These are phyloP conservation scores for Pseudogymnoascus sp. DNA, from an alignment of 2,329 filamentous ascomycete genomes.

Conservation along the genomic window DNA sequence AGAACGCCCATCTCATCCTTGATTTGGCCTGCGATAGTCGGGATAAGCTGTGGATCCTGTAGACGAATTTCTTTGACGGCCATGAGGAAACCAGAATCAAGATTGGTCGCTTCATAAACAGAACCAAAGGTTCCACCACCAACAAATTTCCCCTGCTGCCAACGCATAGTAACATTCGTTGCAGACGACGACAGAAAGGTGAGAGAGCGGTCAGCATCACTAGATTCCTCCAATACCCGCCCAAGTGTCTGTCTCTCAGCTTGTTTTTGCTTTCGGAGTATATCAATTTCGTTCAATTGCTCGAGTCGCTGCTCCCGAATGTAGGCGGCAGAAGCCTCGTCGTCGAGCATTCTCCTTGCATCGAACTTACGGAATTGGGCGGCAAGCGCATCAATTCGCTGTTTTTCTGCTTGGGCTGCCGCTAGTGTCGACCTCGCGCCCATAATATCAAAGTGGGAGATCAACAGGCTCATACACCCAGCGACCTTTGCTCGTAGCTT, in stretches of 20 bases:
- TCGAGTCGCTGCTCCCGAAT: conserved; percentile 68
- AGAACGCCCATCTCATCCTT: conserved; percentile 95
- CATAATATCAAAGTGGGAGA: conserved; percentile 99
- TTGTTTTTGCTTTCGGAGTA: conserved; percentile 66
- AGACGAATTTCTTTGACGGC: conserved; percentile 97
- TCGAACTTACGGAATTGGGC: conserved; percentile 71
- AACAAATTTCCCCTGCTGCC: conserved; percentile 98
- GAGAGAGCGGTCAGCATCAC: conserved; percentile 89
- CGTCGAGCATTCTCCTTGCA: conserved; percentile 62
- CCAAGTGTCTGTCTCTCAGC: conserved; percentile 81
- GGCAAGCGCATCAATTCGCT: conserved; percentile 70
- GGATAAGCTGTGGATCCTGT: conserved; percentile 92
- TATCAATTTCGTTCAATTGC: conserved; percentile 68
- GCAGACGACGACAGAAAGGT: conserved; percentile 89
- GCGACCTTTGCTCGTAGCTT: conserved; percentile 79
- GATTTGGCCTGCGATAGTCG: conserved; percentile 87
- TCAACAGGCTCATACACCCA: conserved; percentile 93
- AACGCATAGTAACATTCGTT: conserved; percentile 89
- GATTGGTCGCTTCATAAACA: conserved; percentile 93
- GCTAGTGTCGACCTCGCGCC: conserved; percentile 87
- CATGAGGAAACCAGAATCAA: conserved; percentile 94
- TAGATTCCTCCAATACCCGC: conserved; percentile 84
- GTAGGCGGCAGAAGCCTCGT: conserved; percentile 72
- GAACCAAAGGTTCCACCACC: conserved; percentile 95
- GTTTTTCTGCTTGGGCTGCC: conserved; percentile 77